phyloP scores from a whole-genome alignment of 208 protist species.

The Trypanosoma avium region DNA sequence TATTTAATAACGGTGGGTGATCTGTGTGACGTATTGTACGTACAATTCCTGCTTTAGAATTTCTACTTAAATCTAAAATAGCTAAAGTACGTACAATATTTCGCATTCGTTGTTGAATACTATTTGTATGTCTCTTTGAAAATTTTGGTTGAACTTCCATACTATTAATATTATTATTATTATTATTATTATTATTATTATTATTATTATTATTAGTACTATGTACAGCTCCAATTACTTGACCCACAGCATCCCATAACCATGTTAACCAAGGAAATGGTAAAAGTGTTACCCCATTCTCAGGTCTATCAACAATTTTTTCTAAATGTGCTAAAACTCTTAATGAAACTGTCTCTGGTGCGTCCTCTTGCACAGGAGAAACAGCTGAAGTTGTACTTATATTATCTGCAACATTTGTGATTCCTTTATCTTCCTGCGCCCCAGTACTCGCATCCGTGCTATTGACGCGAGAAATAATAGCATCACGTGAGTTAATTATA shows the following conservation, averaged over 20 bases:
- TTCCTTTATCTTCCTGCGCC: constrained; percentile 1
- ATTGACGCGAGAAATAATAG: neutral
- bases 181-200: too few species aligned
- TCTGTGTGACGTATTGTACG: constrained; percentile 40
- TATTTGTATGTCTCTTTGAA: constrained; percentile 16
- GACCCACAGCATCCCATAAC: constrained; percentile 64
- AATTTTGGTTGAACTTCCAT: neutral
- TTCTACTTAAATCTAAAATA: constrained; percentile 67
- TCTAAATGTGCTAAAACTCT: constrained; percentile 74
- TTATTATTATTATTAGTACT: too few species aligned
- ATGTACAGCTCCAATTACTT: constrained; percentile 33
- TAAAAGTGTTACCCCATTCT: constrained; percentile 65
- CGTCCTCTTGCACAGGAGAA: constrained; percentile 34
- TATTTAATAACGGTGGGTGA: constrained; percentile 43
- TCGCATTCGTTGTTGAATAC: constrained; percentile 50
- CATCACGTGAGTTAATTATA: neutral
- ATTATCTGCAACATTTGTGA: neutral
- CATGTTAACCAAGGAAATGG: constrained; percentile 76
- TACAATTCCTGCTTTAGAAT: constrained; percentile 56
- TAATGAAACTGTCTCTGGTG: constrained; percentile 42
- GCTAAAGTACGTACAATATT: constrained; percentile 69
- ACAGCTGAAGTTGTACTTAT: constrained; percentile 6
- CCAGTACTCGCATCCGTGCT: neutral
- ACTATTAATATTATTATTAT: neutral
- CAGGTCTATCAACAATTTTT: constrained; percentile 69